These are phyloP conservation scores for Lachancea mirantina DNA, from an alignment of 805 yeast species.

Conservation along the genomic window DNA sequence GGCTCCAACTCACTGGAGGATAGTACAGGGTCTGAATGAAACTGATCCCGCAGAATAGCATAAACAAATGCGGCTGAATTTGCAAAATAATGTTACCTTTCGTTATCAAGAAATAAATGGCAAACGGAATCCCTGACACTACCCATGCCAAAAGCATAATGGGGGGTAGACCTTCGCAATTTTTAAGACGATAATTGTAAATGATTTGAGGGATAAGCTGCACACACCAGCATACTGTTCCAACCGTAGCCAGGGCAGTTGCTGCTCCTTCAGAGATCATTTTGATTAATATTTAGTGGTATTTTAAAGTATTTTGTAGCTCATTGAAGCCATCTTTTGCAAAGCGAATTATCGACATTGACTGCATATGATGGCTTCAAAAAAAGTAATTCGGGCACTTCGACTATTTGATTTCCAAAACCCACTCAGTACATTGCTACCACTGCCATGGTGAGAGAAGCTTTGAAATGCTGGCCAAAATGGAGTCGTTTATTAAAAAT, in stretches of 20 bases:
- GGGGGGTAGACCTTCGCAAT: slow-evolving; percentile 83
- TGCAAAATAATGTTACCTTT: slow-evolving; percentile 70
- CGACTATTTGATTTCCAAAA: too few relatives aligned
- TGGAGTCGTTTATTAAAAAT: background rate
- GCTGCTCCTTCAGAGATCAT: slow-evolving; percentile 40
- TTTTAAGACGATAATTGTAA: slow-evolving; percentile 64
- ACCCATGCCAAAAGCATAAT: slow-evolving; percentile 87
- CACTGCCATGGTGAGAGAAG: too few relatives aligned
- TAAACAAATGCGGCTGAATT: slow-evolving; percentile 83
- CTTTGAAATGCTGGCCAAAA: background rate
- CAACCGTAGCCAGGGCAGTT: slow-evolving; percentile 77
- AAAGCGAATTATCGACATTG: too few relatives aligned
- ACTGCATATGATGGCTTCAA: too few relatives aligned
- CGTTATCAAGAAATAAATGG: slow-evolving; percentile 70
- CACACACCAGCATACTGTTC: slow-evolving; percentile 89
- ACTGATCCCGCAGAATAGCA: slow-evolving; percentile 57
- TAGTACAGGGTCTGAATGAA: slow-evolving; percentile 64
- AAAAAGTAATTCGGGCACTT: too few relatives aligned
- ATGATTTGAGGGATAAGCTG: slow-evolving; percentile 83
- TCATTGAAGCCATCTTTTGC: too few relatives aligned
- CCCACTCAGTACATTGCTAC: too few relatives aligned
- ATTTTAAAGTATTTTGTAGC: background rate
- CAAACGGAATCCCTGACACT: slow-evolving; percentile 70
- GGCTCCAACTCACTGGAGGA: slow-evolving; percentile 52
- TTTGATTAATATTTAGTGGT: background rate